A percentile compares a stretch with the other conserved stretches of the same genome.
phyloP scores from a whole-genome alignment of 768 basidiomycete genomes.

The Hericium alpestre region DNA sequence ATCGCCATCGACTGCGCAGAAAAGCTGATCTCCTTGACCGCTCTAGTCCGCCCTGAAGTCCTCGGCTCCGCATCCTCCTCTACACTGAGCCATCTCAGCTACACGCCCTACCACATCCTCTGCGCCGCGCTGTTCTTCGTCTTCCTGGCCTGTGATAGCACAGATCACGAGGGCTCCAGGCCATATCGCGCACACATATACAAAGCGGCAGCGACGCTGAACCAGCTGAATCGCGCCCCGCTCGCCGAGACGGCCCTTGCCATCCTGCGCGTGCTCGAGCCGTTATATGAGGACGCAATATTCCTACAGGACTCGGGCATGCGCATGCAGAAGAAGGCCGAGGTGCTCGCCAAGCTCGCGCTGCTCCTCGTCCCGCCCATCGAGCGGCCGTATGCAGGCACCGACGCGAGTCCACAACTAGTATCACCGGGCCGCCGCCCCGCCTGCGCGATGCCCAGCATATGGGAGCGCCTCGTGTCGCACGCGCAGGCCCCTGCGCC shows the following conservation, averaged over 20 bases:
- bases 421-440: not conserved
- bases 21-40: slow-evolving; percentile 68
- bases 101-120: slow-evolving; percentile 78
- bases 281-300: slow-evolving; percentile 62
- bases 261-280: slow-evolving; percentile 60
- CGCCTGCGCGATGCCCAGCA: not conserved
- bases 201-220: slow-evolving; percentile 55
- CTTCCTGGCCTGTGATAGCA: slow-evolving; percentile 75
- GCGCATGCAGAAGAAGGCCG: slow-evolving; percentile 53
- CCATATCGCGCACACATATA: slow-evolving; percentile 69
- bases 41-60: slow-evolving; percentile 68
- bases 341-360: slow-evolving; percentile 69
- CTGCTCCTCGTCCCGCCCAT: slow-evolving; percentile 26
- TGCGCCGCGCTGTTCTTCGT: slow-evolving; percentile 86
- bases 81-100: slow-evolving; percentile 75
- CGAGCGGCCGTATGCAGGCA: not conserved
- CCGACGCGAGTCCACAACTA: not conserved
- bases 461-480: not conserved
- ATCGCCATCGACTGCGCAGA: slow-evolving; percentile 69
- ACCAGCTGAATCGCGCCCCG: slow-evolving; percentile 50
- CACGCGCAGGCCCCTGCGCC: not conserved
- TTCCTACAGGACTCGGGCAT: slow-evolving; percentile 35
- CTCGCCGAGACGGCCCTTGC: slow-evolving; percentile 69
- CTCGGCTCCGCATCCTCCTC: slow-evolving; percentile 56
- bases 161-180: slow-evolving; percentile 68